Evolutionary conservation across 2,329 filamentous ascomycete species (phyloP), one percentile per base, ranked within the genome.

Genomic region (Phialophora tarda): DNA sequence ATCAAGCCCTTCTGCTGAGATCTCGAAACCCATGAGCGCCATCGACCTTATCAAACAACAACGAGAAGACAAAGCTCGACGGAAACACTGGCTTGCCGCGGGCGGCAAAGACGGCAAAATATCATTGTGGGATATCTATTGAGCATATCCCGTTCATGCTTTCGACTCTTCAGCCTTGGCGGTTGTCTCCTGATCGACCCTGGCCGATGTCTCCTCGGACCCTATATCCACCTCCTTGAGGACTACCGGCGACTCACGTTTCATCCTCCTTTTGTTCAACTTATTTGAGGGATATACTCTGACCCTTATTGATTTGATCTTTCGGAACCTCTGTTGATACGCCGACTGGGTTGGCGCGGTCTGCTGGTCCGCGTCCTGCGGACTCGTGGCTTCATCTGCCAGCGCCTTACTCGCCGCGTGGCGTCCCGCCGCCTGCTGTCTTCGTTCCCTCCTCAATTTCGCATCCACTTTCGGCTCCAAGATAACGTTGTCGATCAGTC

Each of bases 51-150:
- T 92, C 58, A 89, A 87, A 66, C 85, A 88, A 41, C 85, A 87
- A 70, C 83, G 91, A 63, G 81, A 87, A 24, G 81, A 81, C 41
- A 88, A 87, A 72, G 89, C 90, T 11, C 88, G 86, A 73, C 82
- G 82, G 59, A 90, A 89, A 26, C 94, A 98, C 77, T 98, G 94
- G 93, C 77, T 98, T 59, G 95, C 90, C 21, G 92, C 88, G 0
- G 95, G 95, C 1, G 91, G 91, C 63, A 99, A 98, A 77, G 95
- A 98, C 80, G 95, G 94, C 21, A 97, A 96, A 77, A 87, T 98
- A 69, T 96, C 92, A 75, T 81, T 99, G 72, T 99, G 95, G 95
- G 92, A 97, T 80, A 88, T 98, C 65, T 99, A 95, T 77, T 93
- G 73, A 81, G 2, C 59, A 34, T 26, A 11, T 23, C 32, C 5